A percentile compares a stretch with the other conserved stretches of the same genome.
Evolutionary conservation across 2,329 filamentous ascomycete species (phyloP).

Genomic region (Epichloe scottii): DNA sequence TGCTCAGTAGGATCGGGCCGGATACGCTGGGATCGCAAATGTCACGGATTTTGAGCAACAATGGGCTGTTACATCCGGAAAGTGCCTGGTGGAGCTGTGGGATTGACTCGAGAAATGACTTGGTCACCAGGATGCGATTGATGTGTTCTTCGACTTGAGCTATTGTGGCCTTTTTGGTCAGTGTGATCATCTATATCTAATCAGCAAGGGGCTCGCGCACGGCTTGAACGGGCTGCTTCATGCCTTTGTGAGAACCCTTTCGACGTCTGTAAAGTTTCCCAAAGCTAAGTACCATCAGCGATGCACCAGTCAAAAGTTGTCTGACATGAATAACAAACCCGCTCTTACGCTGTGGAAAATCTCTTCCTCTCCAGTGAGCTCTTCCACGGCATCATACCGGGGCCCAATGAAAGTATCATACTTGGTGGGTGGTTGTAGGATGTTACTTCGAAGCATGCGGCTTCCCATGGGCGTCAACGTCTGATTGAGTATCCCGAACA

Average conservation of each 20-base stretch:
- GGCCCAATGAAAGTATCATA: conserved; percentile 50
- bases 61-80: conserved; percentile 45
- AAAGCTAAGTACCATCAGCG: conserved; percentile 36
- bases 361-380: conserved; percentile 69
- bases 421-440: conserved; percentile 75
- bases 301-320: background rate
- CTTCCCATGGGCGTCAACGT: conserved; percentile 82
- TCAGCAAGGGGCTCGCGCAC: background rate
- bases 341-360: conserved; percentile 69
- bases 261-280: conserved; percentile 63
- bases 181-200: conserved; percentile 54
- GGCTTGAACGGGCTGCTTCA: background rate
- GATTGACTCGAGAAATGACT: conserved; percentile 63
- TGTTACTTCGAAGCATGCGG: conserved; percentile 69
- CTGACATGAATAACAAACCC: conserved; percentile 30
- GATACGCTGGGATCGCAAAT: conserved; percentile 55
- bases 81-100: conserved; percentile 57
- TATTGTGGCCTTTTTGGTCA: conserved; percentile 53
- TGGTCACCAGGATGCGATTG: conserved; percentile 77
- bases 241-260: conserved; percentile 66
- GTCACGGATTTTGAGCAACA: conserved; percentile 56
- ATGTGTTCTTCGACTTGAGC: conserved; percentile 66
- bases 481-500: conserved; percentile 77
- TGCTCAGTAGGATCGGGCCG: conserved; percentile 46
- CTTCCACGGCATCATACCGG: conserved; percentile 73